Evolutionary conservation across 768 basidiomycete species (phyloP), one percentile per base, ranked within the genome.

Genomic region (Suillus subalutaceus): DNA sequence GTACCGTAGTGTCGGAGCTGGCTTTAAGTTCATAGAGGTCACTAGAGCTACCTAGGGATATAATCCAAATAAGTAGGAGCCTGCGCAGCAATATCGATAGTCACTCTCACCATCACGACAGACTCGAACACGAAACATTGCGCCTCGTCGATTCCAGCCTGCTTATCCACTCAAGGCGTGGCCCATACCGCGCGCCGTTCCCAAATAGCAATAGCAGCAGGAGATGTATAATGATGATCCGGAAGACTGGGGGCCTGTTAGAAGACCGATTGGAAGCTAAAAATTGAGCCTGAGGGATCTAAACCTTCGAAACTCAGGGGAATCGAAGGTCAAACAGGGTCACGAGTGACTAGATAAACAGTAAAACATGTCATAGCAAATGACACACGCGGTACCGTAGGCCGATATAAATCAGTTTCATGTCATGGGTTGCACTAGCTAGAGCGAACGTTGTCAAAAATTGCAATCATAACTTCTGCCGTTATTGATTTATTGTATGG

Each of bases 181-280:
- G 35, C 93, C n/a, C 91, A 68, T 90, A 96, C 78, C 85, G 90
- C 32, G 82, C 84, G 15, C 67, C 88, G 9, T 93, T 94, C 75
- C 85, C 85, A 40, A 76, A 83, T 40, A 95, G 94, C 74, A 94
- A 83, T 40, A 95, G 94, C 74, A 94, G 92, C 75, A 84, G 84
- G 12, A 79, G 75, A 93, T 94, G 89, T 89, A 91, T 68, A 74
- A 80, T 56, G 87, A 85, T 46, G 86, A 9, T 53, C 26, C 52
- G 4, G 52, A 30, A 53, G 2, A 13, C 6, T 48, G 18, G 43
- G 18, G 8, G 18, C 43, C 43, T 44, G 43, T 46, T 3, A 23
- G n/a, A 23, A 50, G 23, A 23, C 37, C 23, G 48, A 23, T 50
- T 23, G 48, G 23, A 50, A 50, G 23, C 48, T 50, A 50, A 50